Conservation (phyloP, 2,329 filamentous ascomycete species). For the Microdochium nivale region DNA sequence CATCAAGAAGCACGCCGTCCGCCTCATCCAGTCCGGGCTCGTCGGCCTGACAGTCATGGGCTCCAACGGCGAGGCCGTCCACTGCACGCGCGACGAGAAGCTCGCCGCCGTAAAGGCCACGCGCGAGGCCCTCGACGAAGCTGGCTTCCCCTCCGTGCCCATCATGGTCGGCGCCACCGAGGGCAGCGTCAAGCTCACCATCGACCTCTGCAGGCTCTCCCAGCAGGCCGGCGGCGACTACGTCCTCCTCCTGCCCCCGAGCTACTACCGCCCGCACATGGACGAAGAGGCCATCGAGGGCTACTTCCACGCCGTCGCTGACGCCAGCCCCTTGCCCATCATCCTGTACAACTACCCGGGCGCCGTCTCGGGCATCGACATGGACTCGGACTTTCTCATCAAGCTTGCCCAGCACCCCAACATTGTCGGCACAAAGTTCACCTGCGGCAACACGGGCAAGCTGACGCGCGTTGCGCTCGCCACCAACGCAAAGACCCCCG, state of each 20-base stretch:
- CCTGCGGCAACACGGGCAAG: conserved; percentile 84
- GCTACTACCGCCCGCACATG: conserved; percentile 72
- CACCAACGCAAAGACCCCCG: conserved; percentile 61
- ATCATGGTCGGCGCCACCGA: conserved; percentile 78
- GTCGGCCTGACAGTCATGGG: conserved; percentile 81
- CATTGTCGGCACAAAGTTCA: conserved; percentile 85
- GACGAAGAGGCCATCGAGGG: conserved; percentile 65
- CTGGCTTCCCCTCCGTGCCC: conserved; percentile 66
- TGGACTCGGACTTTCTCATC: conserved; percentile 83
- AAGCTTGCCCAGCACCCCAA: conserved; percentile 71
- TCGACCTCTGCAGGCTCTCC: conserved; percentile 62
- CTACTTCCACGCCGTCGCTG: conserved; percentile 69
- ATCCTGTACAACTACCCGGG: conserved; percentile 89
- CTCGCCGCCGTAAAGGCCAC: conserved; percentile 66
- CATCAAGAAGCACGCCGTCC: conserved; percentile 73
- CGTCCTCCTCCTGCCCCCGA: conserved; percentile 69
- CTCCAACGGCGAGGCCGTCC: conserved; percentile 83
- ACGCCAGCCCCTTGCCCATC: conserved; percentile 66
- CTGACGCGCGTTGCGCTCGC: conserved; percentile 72
- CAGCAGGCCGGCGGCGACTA: conserved; percentile 68
- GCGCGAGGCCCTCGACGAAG: conserved; percentile 71
- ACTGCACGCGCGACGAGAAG: conserved; percentile 74
- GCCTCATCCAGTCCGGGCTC: conserved; percentile 68
- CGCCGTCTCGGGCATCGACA: conserved; percentile 77
- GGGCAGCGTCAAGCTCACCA: conserved; percentile 72